These are phyloP conservation scores for Calocera viscosa DNA, from an alignment of 768 basidiomycete genomes.

Conservation along the genomic window DNA sequence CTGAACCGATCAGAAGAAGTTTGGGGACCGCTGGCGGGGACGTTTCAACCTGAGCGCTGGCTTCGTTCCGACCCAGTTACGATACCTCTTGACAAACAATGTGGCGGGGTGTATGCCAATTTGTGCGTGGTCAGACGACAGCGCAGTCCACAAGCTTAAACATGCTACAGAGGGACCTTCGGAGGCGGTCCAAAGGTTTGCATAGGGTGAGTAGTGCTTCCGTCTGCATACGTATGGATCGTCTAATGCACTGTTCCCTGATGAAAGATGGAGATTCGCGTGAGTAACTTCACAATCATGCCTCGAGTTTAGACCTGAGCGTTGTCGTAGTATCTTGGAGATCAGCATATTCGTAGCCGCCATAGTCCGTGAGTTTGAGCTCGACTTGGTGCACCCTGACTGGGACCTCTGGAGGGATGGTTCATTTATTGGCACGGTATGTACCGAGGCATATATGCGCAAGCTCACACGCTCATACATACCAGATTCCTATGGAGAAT, in stretches of 20 bases:
- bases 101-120: background rate
- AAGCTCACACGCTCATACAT: too few species aligned
- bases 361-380: background rate
- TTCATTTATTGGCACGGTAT: background rate
- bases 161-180: background rate
- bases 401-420: background rate
- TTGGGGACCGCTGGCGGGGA: conserved; percentile 49
- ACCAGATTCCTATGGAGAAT: too few species aligned
- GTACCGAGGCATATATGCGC: too few species aligned
- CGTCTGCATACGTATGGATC: too few species aligned
- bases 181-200: background rate
- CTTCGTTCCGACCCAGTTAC: conserved; percentile 20
- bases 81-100: background rate
- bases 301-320: too few species aligned
- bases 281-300: too few species aligned
- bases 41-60: conserved; percentile 56
- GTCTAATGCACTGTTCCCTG: too few species aligned
- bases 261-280: too few species aligned
- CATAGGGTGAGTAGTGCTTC: background rate
- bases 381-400: background rate
- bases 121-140: background rate
- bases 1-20: conserved; percentile 18
- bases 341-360: background rate
- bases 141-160: too few species aligned
- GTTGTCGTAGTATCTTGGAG: background rate